Percentiles rank a stretch among this genome's conserved stretches.
Conservation (phyloP, 2,329 filamentous ascomycete genomes). For the Ophiostoma australiae region DNA sequence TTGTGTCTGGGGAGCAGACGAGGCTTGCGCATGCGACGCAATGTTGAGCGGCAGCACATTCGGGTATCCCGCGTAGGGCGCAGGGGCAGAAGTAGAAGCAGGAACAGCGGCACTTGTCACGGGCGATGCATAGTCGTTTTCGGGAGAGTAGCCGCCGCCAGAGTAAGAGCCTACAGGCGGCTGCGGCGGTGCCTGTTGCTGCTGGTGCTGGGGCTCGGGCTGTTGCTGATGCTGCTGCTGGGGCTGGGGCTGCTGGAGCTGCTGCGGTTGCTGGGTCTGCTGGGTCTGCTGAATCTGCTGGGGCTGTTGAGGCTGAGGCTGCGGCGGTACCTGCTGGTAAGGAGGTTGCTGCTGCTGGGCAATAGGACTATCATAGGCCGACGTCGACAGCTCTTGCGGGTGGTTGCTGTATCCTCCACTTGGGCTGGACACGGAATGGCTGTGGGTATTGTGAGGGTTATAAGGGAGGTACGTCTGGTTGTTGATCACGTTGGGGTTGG, state of each 20-base stretch:
- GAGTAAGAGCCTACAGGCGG: slow-evolving; percentile 34
- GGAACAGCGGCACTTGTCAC: slow-evolving; percentile 36
- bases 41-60: not conserved
- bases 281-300: slow-evolving; percentile 43
- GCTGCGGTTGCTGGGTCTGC: slow-evolving; percentile 47
- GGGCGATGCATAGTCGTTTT: slow-evolving; percentile 32
- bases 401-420: slow-evolving; percentile 60
- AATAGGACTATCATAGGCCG: slow-evolving; percentile 70
- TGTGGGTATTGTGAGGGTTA: slow-evolving; percentile 33
- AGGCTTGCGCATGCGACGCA: not conserved
- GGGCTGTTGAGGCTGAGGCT: slow-evolving; percentile 32
- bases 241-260: slow-evolving; percentile 28
- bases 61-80: not conserved
- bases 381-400: slow-evolving; percentile 73
- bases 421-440: slow-evolving; percentile 43
- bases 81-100: slow-evolving; percentile 22
- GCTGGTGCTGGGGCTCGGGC: slow-evolving; percentile 31
- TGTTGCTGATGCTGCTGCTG: slow-evolving; percentile 32
- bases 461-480: slow-evolving; percentile 47
- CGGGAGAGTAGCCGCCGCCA: slow-evolving; percentile 30
- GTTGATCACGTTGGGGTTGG: not conserved
- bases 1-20: slow-evolving; percentile 21
- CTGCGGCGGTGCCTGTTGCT: slow-evolving; percentile 42
- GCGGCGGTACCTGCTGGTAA: slow-evolving; percentile 44
- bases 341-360: slow-evolving; percentile 36